Conservation (phyloP, 129 eudicot species). For the Sambucus nigra region DNA sequence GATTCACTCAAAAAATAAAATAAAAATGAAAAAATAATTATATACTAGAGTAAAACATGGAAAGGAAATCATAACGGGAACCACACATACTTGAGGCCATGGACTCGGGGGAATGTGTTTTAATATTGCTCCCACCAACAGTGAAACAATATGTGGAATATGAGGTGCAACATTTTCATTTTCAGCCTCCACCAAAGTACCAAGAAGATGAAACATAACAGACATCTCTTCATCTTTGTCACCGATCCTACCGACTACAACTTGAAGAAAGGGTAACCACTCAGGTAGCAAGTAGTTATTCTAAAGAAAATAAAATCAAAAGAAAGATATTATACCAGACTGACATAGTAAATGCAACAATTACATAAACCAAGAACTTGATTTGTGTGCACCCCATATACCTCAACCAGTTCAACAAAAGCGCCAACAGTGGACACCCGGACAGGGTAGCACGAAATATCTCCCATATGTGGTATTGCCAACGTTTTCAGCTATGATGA, state of each 20-base stretch:
- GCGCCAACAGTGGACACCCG: slow-evolving; percentile 72
- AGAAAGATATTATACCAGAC: not conserved
- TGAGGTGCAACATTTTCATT: slow-evolving; percentile 49
- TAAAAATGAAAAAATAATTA: too few species aligned
- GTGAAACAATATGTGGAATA: slow-evolving; percentile 40
- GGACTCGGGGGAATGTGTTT: slow-evolving; percentile 43
- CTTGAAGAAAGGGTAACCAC: slow-evolving; percentile 69
- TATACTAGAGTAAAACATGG: not conserved
- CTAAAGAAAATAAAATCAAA: slow-evolving; percentile 21
- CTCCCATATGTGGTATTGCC: slow-evolving; percentile 37
- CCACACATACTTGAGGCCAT: slow-evolving; percentile 57
- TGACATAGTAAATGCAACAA: not conserved
- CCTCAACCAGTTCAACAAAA: slow-evolving; percentile 65
- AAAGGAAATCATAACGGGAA: not conserved
- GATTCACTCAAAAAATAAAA: not conserved
- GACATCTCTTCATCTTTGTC: slow-evolving; percentile 47
- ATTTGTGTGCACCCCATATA: slow-evolving; percentile 15
- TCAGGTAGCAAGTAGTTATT: slow-evolving; percentile 65
- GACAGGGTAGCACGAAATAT: slow-evolving; percentile 56
- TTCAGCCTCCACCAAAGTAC: slow-evolving; percentile 65
- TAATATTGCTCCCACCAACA: slow-evolving; percentile 36
- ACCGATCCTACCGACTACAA: slow-evolving; percentile 45
- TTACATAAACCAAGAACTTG: slow-evolving; percentile 2
- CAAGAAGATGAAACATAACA: slow-evolving; percentile 53
- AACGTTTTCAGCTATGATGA: slow-evolving; percentile 48